Evolutionary conservation across 345 rosid genomes (phyloP), one percentile per base, ranked within the genome.

Genomic region (Adansonia digitata): DNA sequence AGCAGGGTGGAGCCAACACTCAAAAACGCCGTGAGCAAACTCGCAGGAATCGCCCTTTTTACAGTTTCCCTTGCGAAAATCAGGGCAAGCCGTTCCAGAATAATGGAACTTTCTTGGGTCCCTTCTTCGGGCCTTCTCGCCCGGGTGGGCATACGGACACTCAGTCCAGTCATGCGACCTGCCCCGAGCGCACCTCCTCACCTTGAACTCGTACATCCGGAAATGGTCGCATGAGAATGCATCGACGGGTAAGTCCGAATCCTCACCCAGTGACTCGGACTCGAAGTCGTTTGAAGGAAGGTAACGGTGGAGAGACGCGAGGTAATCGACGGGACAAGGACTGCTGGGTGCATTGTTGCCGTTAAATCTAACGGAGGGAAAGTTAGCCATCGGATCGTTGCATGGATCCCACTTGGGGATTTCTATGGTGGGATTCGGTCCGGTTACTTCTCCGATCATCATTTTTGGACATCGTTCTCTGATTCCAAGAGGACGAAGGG

Each of bases 1-100:
- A 0, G 88, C 84, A 5, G 98, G 97, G 71, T 93, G 98, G 4
- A 93, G 89, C 98, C 98, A 93, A 75, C 92, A 93, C 90, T 91
- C 97, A 18, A 91, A 93, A 0, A 93, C 98, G 0, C 98, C 98
- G 51, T 82, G 92, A 51, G 90, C 85, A 7, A 81, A 85, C 81
- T 87, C 94, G 34, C 90, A 87, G 0, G 78, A 65, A 8, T 85
- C 90, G 0, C 93, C 93, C 63, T 84, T 88, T 75, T 79, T 77
- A 70, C 95, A 90, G 15, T 73, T 78, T 0, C 92, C 92, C 53
- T 90, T 90, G 4, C 91, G 90, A 73, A 87, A 88, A 39, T 90
- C 91, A 0, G 91, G 89, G 75, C 92, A 90, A 4, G 90, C 81
- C 2, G 81, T 81, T 0, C 88, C 91, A 40, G 92, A 85, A 59